Evolutionary conservation across 805 yeast genomes (phyloP).

Genomic region (Candida sanyiensis): DNA sequence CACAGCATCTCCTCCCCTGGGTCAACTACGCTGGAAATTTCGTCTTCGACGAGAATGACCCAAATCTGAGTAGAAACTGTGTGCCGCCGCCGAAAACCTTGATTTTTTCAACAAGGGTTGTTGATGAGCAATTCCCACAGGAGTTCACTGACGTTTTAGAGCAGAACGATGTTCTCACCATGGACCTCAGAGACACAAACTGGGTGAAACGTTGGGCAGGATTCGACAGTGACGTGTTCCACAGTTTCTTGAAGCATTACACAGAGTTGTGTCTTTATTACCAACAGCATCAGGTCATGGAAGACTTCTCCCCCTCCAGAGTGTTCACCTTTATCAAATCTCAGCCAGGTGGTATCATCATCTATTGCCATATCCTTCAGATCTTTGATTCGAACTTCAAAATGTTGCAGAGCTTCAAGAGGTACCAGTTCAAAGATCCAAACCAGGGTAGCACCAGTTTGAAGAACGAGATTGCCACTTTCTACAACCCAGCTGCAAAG

Average conservation of each 20-base stretch:
- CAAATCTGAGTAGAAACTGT: slow-evolving; percentile 33
- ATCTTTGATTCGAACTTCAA: slow-evolving; percentile 19
- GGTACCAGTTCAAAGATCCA: slow-evolving; percentile 12
- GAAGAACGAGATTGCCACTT: slow-evolving; percentile 15
- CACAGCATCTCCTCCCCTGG: slow-evolving; percentile 13
- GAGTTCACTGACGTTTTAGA: slow-evolving; percentile 6
- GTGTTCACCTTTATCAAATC: not conserved
- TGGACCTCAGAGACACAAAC: slow-evolving; percentile 46
- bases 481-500: slow-evolving; percentile 9
- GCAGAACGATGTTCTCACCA: slow-evolving; percentile 27
- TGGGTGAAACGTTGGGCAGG: slow-evolving; percentile 62
- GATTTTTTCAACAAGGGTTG: slow-evolving; percentile 26
- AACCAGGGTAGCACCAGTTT: slow-evolving; percentile 5
- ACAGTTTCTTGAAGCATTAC: slow-evolving; percentile 58
- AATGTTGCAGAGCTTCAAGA: slow-evolving; percentile 18
- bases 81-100: slow-evolving; percentile 32
- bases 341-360: slow-evolving; percentile 22
- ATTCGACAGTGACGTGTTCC: slow-evolving; percentile 51
- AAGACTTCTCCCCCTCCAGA: not conserved
- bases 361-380: slow-evolving; percentile 20
- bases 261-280: slow-evolving; percentile 18
- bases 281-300: slow-evolving; percentile 2
- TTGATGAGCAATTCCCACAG: slow-evolving; percentile 21
- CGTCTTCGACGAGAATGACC: slow-evolving; percentile 11
- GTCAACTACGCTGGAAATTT: slow-evolving; percentile 19